Conservation (phyloP, 2,329 filamentous ascomycete species). For the Xylaria sp. region DNA sequence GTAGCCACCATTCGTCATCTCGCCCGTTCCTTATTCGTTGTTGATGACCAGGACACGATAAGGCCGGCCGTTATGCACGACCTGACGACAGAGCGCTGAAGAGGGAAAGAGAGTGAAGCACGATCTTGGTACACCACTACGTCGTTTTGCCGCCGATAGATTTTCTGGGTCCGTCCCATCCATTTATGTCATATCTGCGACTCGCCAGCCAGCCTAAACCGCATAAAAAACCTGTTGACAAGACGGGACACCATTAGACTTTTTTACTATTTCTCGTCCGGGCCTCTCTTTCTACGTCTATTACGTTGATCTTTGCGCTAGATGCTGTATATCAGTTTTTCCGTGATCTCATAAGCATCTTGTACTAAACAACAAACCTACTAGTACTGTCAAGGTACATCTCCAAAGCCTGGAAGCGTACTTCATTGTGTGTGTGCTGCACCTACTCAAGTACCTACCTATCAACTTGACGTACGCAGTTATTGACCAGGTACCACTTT, state of each 20-base stretch:
- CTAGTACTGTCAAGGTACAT: neutral
- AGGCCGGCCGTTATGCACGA: slow-evolving; percentile 32
- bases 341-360: neutral
- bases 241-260: slow-evolving; percentile 22
- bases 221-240: slow-evolving; percentile 25
- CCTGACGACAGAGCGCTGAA: slow-evolving; percentile 2
- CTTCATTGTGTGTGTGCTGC: neutral
- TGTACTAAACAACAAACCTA: neutral
- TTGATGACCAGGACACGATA: slow-evolving; percentile 32
- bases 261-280: neutral
- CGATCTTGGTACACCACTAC: slow-evolving; percentile 35
- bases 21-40: slow-evolving; percentile 27
- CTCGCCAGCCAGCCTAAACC: slow-evolving; percentile 27
- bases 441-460: slow-evolving; percentile 5
- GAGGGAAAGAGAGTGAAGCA: slow-evolving; percentile 16
- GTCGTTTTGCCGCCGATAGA: slow-evolving; percentile 37
- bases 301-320: neutral
- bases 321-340: neutral
- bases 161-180: slow-evolving; percentile 35
- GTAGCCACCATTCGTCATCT: slow-evolving; percentile 17
- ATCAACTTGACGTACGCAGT: slow-evolving; percentile 3
- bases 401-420: neutral
- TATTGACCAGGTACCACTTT: slow-evolving; percentile 17
- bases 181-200: slow-evolving; percentile 38
- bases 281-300: neutral